Percentiles rank a stretch among this genome's conserved stretches.
These are phyloP conservation scores for Teratosphaeria epicoccoides DNA, from an alignment of 2,329 filamentous ascomycete species.

Conservation along the genomic window DNA sequence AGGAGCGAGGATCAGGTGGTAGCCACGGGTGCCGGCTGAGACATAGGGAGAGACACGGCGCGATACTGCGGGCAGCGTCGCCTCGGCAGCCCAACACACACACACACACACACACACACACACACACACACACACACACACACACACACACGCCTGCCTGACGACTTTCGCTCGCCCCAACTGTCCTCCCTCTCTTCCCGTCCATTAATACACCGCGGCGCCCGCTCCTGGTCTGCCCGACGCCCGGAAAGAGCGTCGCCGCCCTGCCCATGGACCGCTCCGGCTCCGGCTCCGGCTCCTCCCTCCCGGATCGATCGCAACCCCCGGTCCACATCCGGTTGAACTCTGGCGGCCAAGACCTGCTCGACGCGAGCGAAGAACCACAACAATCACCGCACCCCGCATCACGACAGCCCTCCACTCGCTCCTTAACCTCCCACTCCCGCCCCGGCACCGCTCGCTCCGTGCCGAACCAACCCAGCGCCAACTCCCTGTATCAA, in stretches of 20 bases:
- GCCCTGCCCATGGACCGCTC: constrained; percentile 6
- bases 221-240: neutral
- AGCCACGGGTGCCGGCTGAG: neutral
- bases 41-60: neutral
- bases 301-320: constrained; percentile 19
- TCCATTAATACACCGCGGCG: neutral
- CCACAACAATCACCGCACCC: constrained; percentile 25
- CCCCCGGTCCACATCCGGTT: constrained; percentile 50
- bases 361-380: constrained; percentile 30
- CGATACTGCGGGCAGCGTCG: neutral
- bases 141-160: neutral
- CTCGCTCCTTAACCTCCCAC: constrained; percentile 34
- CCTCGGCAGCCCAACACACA: neutral
- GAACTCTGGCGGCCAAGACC: constrained; percentile 50
- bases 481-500: constrained; percentile 15
- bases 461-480: constrained; percentile 17
- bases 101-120: neutral
- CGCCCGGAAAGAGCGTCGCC: neutral
- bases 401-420: constrained; percentile 29
- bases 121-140: neutral
- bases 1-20: neutral
- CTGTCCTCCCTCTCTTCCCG: neutral
- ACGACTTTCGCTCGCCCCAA: neutral
- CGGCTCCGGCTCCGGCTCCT: no score
- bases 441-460: constrained; percentile 28